Base-by-base conservation (phyloP, 2,329 filamentous ascomycete species). In the Aspergillus pseudoviridinutans region DNA sequence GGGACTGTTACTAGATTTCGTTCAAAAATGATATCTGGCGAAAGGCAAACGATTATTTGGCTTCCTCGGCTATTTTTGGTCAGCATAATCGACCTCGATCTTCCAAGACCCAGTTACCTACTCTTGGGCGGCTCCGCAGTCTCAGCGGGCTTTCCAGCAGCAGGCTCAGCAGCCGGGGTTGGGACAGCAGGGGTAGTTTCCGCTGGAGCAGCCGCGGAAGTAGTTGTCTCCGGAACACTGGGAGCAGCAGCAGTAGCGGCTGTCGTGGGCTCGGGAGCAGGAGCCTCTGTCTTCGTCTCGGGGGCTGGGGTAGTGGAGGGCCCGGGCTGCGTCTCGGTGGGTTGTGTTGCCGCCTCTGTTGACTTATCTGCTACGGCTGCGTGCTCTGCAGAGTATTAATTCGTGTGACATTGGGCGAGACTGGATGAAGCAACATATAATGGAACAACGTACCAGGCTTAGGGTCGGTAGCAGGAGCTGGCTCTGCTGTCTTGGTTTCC, bases 381-480 rank as follows among this genome's bases (percentile, higher is more conserved):
- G 49, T 63, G 55, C 51, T 44, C 22, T 47, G 44, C 20, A 14
- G 10, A 47, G n/a, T 27, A 14, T 50, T 25, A 10, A 38, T 25
- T 17, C 32, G 42, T 50, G 9, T 6, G 10, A 25, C 4, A n/a
- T 24, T 29, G 20, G 8, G 3, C 4, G 14, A 42, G 12, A 17
- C 10, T 10, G 6, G 14, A 25, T 14, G 7, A 9, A 5, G 22
- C 12, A 14, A 14, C 4, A n/a, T 53, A n/a, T 9, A 7, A 3
- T 3, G 20, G 42, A 4, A 32, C 4, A 55, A 59, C 64, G n/a
- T 61, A 65, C 62, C 59, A 47, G 61, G 25, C 55, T 55, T 56
- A 27, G 59, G 44, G 20, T 62, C 58, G 12, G 59, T 41, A 47
- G 58, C 53, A 46, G 61, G 52, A 27, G 22, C 44, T 46, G 42